These are phyloP conservation scores for Penicillium italicum DNA, from an alignment of 2,329 filamentous ascomycete genomes.

Conservation along the genomic window DNA sequence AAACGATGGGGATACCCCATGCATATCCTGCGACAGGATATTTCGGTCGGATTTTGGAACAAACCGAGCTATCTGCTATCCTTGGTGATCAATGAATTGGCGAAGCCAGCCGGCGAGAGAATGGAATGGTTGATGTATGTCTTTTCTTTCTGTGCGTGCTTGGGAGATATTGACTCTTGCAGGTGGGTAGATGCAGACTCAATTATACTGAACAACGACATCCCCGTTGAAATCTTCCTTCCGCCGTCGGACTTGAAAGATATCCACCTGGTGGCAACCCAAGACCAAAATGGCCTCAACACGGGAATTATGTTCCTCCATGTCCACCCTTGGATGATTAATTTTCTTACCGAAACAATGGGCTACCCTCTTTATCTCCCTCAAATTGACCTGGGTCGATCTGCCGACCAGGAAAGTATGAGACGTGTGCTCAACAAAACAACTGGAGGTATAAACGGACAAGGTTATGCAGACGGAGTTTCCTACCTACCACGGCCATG, in stretches of 20 bases:
- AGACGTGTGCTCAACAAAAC: conserved; percentile 20
- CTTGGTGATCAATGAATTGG: conserved; percentile 33
- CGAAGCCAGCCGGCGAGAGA: conserved; percentile 29
- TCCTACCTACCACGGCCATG: conserved; percentile 24
- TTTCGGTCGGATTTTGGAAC: conserved; percentile 36
- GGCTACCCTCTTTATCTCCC: conserved; percentile 25
- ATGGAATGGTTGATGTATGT: conserved; percentile 38
- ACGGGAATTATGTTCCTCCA: conserved; percentile 35
- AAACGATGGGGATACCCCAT: conserved; percentile 36
- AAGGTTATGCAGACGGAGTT: conserved; percentile 17
- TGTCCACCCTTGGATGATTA: conserved; percentile 34
- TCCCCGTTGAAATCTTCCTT: conserved; percentile 34
- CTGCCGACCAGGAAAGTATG: conserved; percentile 24
- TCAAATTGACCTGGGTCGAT: conserved; percentile 18
- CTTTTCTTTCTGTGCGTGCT: not conserved
- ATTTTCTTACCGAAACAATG: conserved; percentile 28
- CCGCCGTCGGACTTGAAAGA: conserved; percentile 29
- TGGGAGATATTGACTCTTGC: not conserved
- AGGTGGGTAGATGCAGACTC: conserved; percentile 38
- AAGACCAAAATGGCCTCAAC: conserved; percentile 36
- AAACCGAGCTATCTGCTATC: conserved; percentile 32
- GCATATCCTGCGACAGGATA: conserved; percentile 31
- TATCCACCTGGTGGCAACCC: conserved; percentile 30
- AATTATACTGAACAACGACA: conserved; percentile 33
- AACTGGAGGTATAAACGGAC: conserved; percentile 11